Evolutionary conservation across 495 filamentous ascomycete species (phyloP).

Genomic region (Penicillium longicatenatum): DNA sequence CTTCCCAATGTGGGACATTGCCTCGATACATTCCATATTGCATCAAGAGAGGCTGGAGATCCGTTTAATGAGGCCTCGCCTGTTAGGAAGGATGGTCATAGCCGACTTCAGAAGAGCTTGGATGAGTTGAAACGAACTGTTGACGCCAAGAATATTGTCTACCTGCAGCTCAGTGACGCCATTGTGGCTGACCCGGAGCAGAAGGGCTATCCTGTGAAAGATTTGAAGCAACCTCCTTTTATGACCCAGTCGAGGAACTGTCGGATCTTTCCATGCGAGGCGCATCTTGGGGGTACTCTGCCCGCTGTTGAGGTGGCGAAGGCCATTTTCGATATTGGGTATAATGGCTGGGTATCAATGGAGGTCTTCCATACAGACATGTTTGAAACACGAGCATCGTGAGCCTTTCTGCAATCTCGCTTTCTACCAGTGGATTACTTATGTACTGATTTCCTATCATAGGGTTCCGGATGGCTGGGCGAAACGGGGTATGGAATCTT

Average conservation of each 20-base stretch:
- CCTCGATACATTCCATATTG: slow-evolving; percentile 77
- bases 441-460: neutral
- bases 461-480: slow-evolving; percentile 14
- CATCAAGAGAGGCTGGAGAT: slow-evolving; percentile 47
- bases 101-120: slow-evolving; percentile 41
- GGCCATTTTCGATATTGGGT: slow-evolving; percentile 17
- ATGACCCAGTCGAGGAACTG: slow-evolving; percentile 71
- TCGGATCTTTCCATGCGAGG: slow-evolving; percentile 69
- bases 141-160: slow-evolving; percentile 39
- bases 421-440: neutral
- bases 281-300: slow-evolving; percentile 63
- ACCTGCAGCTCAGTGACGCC: slow-evolving; percentile 21
- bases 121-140: slow-evolving; percentile 65
- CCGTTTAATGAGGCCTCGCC: slow-evolving; percentile 47
- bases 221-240: slow-evolving; percentile 17
- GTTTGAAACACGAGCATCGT: slow-evolving; percentile 7
- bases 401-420: neutral
- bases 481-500: slow-evolving; percentile 12
- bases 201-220: slow-evolving; percentile 17
- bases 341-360: slow-evolving; percentile 13
- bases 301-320: slow-evolving; percentile 50
- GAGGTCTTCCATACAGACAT: slow-evolving; percentile 20
- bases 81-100: slow-evolving; percentile 54
- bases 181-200: slow-evolving; percentile 69
- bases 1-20: slow-evolving; percentile 71